Evolutionary conservation across 169 alveolate genomes (phyloP), one percentile per base, ranked within the genome.

Genomic region (Toxoplasma gondii): DNA sequence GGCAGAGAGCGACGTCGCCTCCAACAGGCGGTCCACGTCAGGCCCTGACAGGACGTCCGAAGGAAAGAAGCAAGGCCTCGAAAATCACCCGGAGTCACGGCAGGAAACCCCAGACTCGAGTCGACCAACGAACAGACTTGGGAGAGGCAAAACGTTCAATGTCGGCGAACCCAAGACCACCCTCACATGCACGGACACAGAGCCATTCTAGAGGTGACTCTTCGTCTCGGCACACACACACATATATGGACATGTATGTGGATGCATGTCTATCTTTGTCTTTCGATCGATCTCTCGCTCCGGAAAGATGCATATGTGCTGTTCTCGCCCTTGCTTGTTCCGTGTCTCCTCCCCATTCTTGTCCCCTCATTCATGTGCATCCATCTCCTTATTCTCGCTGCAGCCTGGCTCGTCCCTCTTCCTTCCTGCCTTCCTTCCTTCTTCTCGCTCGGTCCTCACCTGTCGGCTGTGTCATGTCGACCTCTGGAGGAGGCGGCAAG

Each of bases 11-110:
- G 1, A 41, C 27, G 93, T 90, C n/a, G 19, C 70, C 74, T n/a
- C 27, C 88, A 90, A 69, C 34, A 92, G 38, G 31, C 91, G 53
- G 1, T 91, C 94, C 49, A 45, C 70, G 44, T 92, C 91, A 38
- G 92, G 31, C 44, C 39, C 70, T 78, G 80, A 34, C 41, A 67
- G 69, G 1, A 2, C 19, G 4, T 5, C 31, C 16, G 58, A 41
- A 64, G 12, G 67, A n/a, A 36, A 39, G 19, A 41, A 31, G 82
- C 53, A 91, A 43, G 22, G 53, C 31, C 93, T 43, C 93, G 34
- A 88, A 58, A 88, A 54, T 67, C 93, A n/a, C n/a, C n/a, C n/a
- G n/a, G n/a, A n/a, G n/a, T n/a, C n/a, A n/a, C 49, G 84, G 64
- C 22, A 44, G 80, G 49, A 34, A 49, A 86, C 27, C 74, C n/a